phyloP scores from a whole-genome alignment of 2,329 filamentous ascomycete species.

The Paecilomyces formosus region DNA sequence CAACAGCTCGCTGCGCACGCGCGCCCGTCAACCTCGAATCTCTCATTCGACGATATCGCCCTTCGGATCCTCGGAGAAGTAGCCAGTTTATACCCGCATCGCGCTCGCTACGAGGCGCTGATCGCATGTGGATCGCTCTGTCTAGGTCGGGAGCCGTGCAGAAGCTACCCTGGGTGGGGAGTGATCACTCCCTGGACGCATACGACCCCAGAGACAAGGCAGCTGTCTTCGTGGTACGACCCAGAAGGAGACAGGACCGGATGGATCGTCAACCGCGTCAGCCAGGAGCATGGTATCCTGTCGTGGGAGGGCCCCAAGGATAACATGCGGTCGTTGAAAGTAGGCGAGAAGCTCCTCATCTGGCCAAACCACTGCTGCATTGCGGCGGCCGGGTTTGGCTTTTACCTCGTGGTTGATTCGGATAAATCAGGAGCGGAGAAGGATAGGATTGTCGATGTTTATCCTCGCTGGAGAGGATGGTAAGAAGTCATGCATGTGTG shows the following conservation, averaged over 20 bases:
- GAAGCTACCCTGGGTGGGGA: constrained; percentile 63
- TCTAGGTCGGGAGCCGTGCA: constrained; percentile 64
- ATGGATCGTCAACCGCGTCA: constrained; percentile 64
- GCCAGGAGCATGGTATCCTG: constrained; percentile 71
- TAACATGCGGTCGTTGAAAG: constrained; percentile 39
- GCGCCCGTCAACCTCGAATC: constrained; percentile 25
- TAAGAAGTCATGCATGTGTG: neutral
- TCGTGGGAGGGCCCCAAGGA: constrained; percentile 46
- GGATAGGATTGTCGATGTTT: constrained; percentile 5
- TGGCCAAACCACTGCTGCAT: constrained; percentile 80
- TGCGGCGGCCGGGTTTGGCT: constrained; percentile 61
- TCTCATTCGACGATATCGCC: constrained; percentile 46
- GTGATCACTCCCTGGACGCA: constrained; percentile 55
- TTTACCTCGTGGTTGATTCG: constrained; percentile 66
- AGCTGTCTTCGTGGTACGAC: constrained; percentile 5
- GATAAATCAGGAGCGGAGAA: constrained; percentile 19
- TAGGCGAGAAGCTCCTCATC: constrained; percentile 61
- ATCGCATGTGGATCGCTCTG: constrained; percentile 61
- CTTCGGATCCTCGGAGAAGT: constrained; percentile 65
- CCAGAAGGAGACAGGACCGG: constrained; percentile 23
- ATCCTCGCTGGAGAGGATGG: neutral
- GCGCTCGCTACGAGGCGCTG: constrained; percentile 51
- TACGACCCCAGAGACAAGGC: constrained; percentile 2
- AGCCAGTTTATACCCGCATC: constrained; percentile 54
- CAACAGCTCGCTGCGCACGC: constrained; percentile 70